phyloP scores from a whole-genome alignment of 2,329 filamentous ascomycete species.

The Bipolaris cookei region DNA sequence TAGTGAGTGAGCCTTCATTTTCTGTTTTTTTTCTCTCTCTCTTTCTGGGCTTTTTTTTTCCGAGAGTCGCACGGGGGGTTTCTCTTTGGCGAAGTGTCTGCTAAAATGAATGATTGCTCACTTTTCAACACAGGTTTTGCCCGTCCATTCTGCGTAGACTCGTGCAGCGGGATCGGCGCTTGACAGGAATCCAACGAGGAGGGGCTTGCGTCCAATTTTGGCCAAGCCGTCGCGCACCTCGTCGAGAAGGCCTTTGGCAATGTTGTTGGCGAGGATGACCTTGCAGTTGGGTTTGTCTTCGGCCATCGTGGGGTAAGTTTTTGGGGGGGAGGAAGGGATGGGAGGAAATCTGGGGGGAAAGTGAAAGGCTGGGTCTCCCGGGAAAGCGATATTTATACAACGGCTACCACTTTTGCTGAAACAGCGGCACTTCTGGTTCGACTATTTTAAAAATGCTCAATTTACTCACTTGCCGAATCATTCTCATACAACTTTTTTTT shows the following conservation, averaged over 20 bases:
- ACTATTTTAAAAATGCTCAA: background rate
- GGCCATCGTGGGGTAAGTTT: constrained; percentile 39
- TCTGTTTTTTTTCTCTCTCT: background rate
- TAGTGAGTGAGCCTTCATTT: background rate
- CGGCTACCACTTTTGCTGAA: no score
- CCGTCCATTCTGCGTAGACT: constrained; percentile 96
- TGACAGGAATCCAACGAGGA: constrained; percentile 88
- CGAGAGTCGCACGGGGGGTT: background rate
- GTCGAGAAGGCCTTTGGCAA: constrained; percentile 78
- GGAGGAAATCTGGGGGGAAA: constrained; percentile 1
- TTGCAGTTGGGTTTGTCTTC: constrained; percentile 71
- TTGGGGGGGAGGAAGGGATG: constrained; percentile 5
- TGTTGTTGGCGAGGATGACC: constrained; percentile 85
- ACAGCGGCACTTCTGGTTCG: no score
- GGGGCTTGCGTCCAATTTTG: constrained; percentile 74
- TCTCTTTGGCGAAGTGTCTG: background rate
- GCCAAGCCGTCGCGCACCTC: constrained; percentile 80
- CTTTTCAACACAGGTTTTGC: constrained; percentile 96
- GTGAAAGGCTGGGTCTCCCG: background rate
- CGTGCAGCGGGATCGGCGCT: constrained; percentile 89
- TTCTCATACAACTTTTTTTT: constrained; percentile 19
- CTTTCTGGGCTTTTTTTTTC: background rate
- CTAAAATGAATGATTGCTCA: constrained; percentile 58
- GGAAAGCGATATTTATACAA: no score
- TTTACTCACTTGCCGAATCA: constrained; percentile 5